Percentiles rank a stretch among this genome's conserved stretches.
Evolutionary conservation across 73 alveolate species (phyloP).

Genomic region (Urostyla sp.): DNA sequence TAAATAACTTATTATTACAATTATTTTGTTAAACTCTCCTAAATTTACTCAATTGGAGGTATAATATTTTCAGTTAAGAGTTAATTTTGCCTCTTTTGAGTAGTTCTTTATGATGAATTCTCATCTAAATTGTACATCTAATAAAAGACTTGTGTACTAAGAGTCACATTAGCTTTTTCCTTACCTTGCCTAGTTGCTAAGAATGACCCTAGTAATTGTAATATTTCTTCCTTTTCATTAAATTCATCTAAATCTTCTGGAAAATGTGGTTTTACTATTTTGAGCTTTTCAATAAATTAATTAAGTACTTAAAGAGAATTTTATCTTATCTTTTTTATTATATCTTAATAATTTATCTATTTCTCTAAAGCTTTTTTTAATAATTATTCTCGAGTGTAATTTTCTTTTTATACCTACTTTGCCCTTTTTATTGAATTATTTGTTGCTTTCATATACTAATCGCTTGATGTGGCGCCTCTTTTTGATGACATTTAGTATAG

Average conservation of each 20-base stretch:
- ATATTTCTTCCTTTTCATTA: not conserved
- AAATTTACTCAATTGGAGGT: not conserved
- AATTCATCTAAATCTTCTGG: not conserved
- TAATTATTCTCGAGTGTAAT: too few relatives aligned
- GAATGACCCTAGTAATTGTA: not conserved
- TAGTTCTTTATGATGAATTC: too few relatives aligned
- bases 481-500: too few relatives aligned
- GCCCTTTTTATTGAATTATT: too few relatives aligned
- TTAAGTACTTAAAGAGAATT: not conserved
- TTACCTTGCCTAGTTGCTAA: not conserved
- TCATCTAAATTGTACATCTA: not conserved
- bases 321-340: not conserved
- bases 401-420: too few relatives aligned
- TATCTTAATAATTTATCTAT: too few relatives aligned
- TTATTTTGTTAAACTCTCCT: not conserved
- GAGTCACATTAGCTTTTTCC: not conserved
- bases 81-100: not conserved
- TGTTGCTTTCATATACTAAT: too few relatives aligned
- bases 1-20: not conserved
- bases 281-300: not conserved
- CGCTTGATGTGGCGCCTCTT: too few relatives aligned
- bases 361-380: too few relatives aligned
- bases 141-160: not conserved
- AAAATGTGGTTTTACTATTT: too few relatives aligned
- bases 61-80: not conserved